Evolutionary conservation across 257 asterid species (phyloP).

Genomic region (Craterostigma plantagineum): DNA sequence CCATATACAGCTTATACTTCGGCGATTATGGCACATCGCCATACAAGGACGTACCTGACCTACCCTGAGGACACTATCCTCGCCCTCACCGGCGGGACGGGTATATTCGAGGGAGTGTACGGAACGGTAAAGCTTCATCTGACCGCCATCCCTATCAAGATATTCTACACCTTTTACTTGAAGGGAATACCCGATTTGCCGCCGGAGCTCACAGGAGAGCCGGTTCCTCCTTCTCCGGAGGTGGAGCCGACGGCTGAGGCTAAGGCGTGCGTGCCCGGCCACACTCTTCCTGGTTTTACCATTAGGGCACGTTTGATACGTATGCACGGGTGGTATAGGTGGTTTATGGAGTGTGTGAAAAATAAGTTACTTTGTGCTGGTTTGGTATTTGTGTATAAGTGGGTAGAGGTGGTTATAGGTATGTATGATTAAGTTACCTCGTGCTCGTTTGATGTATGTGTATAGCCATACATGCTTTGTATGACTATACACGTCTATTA

Average conservation of each 20-base stretch:
- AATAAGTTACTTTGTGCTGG: no score
- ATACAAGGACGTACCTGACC: slow-evolving; percentile 74
- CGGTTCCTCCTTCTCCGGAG: slow-evolving; percentile 56
- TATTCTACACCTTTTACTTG: slow-evolving; percentile 77
- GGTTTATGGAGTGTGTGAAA: no score
- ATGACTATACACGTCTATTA: no score
- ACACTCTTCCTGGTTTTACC: no score
- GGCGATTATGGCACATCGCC: slow-evolving; percentile 83
- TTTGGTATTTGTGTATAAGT: no score
- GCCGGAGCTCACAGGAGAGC: slow-evolving; percentile 34
- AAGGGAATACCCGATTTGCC: slow-evolving; percentile 83
- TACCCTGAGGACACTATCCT: slow-evolving; percentile 54
- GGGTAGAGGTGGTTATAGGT: no score
- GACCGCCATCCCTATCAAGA: slow-evolving; percentile 66
- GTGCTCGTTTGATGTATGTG: no score
- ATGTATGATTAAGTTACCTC: no score
- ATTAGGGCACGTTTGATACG: no score
- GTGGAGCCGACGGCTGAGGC: slow-evolving; percentile 78
- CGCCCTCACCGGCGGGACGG: slow-evolving; percentile 93
- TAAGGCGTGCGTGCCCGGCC: slow-evolving; percentile 69
- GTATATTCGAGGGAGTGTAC: slow-evolving; percentile 72
- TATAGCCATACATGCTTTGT: no score
- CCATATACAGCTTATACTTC: slow-evolving; percentile 74
- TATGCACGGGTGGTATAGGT: no score
- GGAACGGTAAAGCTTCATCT: slow-evolving; percentile 90